phyloP scores from a whole-genome alignment of 306 rosid species.

The Prunus salicina region DNA sequence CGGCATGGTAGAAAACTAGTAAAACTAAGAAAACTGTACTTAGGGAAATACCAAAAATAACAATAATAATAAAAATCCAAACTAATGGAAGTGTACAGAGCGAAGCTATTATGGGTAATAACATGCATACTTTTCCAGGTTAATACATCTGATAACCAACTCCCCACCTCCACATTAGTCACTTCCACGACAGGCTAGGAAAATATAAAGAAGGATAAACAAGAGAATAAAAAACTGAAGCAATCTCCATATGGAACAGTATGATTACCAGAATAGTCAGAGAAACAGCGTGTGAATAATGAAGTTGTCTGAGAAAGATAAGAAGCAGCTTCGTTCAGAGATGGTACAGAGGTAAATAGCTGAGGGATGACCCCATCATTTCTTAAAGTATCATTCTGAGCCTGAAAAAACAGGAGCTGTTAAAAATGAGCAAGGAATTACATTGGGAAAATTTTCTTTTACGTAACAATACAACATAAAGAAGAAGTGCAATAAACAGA shows the following conservation, averaged over 20 bases:
- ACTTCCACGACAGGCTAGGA: no score
- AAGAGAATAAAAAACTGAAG: background rate
- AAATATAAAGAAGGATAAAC: background rate
- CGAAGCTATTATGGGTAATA: background rate
- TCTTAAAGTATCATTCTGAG: conserved; percentile 40
- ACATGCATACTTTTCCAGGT: background rate
- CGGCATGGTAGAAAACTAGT: background rate
- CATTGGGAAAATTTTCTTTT: background rate
- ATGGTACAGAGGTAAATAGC: conserved; percentile 78
- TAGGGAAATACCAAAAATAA: background rate
- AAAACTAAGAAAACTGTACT: background rate
- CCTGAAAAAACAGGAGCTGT: conserved; percentile 27
- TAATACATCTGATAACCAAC: background rate
- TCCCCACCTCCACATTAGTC: background rate
- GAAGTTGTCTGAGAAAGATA: conserved; percentile 89
- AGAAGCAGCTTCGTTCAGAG: conserved; percentile 83
- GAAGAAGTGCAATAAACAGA: background rate
- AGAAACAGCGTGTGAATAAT: conserved; percentile 69
- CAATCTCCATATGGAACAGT: background rate
- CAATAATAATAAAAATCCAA: background rate
- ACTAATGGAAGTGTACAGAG: background rate
- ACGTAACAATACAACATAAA: background rate
- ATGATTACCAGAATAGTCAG: conserved; percentile 73
- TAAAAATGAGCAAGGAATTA: background rate
- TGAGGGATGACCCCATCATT: conserved; percentile 72